Evolutionary conservation across 495 filamentous ascomycete genomes (phyloP).

Genomic region (Neurospora sublineolata): DNA sequence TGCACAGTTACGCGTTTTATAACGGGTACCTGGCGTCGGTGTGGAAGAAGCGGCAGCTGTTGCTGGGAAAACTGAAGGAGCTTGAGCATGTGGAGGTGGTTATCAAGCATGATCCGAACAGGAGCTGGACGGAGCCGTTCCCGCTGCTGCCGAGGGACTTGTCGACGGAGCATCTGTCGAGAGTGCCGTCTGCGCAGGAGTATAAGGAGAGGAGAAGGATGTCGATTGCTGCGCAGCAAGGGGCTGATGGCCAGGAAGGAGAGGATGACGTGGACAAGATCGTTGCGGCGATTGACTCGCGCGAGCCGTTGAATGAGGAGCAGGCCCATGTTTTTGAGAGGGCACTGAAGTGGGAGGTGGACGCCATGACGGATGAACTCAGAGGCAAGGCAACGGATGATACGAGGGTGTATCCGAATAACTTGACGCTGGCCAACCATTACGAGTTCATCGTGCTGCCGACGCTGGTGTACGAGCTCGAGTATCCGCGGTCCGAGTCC

Average conservation of each 20-base stretch:
- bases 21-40: slow-evolving; percentile 60
- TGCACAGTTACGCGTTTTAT: slow-evolving; percentile 65
- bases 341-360: slow-evolving; percentile 51
- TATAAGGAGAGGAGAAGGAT: slow-evolving; percentile 25
- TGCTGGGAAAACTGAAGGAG: slow-evolving; percentile 25
- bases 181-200: slow-evolving; percentile 24
- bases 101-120: slow-evolving; percentile 10
- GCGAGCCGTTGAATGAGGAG: slow-evolving; percentile 42
- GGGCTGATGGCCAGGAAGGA: slow-evolving; percentile 11
- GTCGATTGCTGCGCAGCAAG: slow-evolving; percentile 23
- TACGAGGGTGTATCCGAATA: slow-evolving; percentile 47
- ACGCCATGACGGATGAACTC: slow-evolving; percentile 50
- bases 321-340: slow-evolving; percentile 48
- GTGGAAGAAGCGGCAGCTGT: slow-evolving; percentile 32
- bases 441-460: slow-evolving; percentile 62
- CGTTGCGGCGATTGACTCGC: slow-evolving; percentile 42
- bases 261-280: slow-evolving; percentile 40
- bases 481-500: slow-evolving; percentile 56
- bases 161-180: slow-evolving; percentile 27
- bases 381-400: slow-evolving; percentile 39
- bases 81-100: slow-evolving; percentile 23
- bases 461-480: slow-evolving; percentile 65
- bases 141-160: slow-evolving; percentile 13
- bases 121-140: slow-evolving; percentile 22
- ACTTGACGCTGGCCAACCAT: slow-evolving; percentile 54